A percentile compares a stretch with the other conserved stretches of the same genome.
Evolutionary conservation across 2,329 filamentous ascomycete species (phyloP).

Genomic region (Aulographum hederae): DNA sequence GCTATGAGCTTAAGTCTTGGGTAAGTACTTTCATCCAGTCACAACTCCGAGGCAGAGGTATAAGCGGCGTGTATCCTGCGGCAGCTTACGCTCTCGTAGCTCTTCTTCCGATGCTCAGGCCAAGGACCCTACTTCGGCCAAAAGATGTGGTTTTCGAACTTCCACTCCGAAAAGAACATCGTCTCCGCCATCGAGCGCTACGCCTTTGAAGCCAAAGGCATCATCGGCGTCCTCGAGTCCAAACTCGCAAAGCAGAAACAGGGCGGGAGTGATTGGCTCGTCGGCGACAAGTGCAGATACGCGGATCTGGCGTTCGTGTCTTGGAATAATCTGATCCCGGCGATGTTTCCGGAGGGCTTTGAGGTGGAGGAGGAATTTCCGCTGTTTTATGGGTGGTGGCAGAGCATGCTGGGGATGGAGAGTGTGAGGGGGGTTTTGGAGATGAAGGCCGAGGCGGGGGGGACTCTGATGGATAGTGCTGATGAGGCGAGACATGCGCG

Average conservation of each 20-base stretch:
- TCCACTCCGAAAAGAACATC: constrained; percentile 9
- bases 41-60: too few species aligned
- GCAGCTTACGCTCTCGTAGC: constrained; percentile 15
- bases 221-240: constrained; percentile 26
- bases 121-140: constrained; percentile 30
- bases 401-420: too few species aligned
- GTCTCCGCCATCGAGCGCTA: constrained; percentile 28
- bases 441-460: too few species aligned
- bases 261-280: constrained; percentile 11
- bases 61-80: too few species aligned
- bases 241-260: constrained; percentile 14
- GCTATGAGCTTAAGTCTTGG: too few species aligned
- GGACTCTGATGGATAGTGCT: too few species aligned
- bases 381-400: too few species aligned
- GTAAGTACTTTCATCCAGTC: too few species aligned
- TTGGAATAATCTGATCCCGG: constrained; percentile 8
- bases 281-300: constrained; percentile 24
- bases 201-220: constrained; percentile 25
- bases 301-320: constrained; percentile 21
- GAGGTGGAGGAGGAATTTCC: too few species aligned
- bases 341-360: too few species aligned
- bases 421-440: too few species aligned
- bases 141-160: constrained; percentile 17
- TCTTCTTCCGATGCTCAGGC: constrained; percentile 25
- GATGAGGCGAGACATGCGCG: too few species aligned